Percentiles rank a stretch among this genome's conserved stretches.
phyloP scores from a whole-genome alignment of 306 rosid genomes.

The Castanospermum australe region DNA sequence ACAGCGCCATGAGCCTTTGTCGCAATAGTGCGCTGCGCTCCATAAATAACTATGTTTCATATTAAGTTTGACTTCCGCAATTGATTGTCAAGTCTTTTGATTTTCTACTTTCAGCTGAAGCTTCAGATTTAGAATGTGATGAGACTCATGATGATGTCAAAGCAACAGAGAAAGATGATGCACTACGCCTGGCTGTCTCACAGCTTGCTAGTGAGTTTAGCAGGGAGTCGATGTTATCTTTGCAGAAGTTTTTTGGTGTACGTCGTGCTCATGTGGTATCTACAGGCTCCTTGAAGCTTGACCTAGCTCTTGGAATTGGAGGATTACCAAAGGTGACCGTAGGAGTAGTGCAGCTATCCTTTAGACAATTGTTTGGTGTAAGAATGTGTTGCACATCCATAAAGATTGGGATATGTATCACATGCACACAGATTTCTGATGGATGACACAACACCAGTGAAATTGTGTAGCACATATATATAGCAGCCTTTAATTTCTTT shows the following conservation, averaged over 20 bases:
- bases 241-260: constrained; percentile 51
- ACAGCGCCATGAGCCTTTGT: no score
- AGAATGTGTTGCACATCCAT: not conserved
- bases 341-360: not conserved
- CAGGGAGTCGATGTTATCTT: constrained; percentile 61
- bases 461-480: not conserved
- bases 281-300: constrained; percentile 84
- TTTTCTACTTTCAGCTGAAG: constrained; percentile 40
- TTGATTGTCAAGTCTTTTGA: not conserved
- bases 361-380: not conserved
- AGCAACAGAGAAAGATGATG: constrained; percentile 60
- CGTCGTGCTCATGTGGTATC: constrained; percentile 61
- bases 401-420: not conserved
- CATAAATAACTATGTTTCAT: no score
- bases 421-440: constrained; percentile 9
- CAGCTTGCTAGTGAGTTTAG: constrained; percentile 68
- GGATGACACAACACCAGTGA: not conserved
- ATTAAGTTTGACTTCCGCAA: not conserved
- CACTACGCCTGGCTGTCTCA: constrained; percentile 63
- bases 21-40: no score
- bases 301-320: constrained; percentile 82
- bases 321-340: constrained; percentile 77
- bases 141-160: constrained; percentile 51
- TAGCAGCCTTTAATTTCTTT: not conserved
- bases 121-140: constrained; percentile 55